phyloP scores from a whole-genome alignment of 495 filamentous ascomycete species.

The Cetradonia linearis region DNA sequence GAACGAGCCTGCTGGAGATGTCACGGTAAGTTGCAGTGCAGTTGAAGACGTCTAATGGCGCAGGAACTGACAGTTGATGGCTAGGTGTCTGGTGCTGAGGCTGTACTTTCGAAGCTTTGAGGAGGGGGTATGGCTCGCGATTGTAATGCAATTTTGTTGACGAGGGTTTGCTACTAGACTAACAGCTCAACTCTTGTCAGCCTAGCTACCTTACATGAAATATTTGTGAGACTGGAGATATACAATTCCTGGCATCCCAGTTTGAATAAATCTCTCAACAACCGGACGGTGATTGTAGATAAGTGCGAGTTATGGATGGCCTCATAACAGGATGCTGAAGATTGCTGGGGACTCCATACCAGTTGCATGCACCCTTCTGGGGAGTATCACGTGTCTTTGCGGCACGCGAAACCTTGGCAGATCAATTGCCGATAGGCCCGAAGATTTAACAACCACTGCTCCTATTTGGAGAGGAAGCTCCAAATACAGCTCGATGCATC shows the following conservation, averaged over 20 bases:
- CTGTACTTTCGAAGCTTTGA: conserved; percentile 57
- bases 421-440: background rate
- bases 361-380: background rate
- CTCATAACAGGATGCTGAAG: background rate
- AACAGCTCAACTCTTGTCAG: background rate
- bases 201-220: background rate
- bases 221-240: background rate
- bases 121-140: background rate
- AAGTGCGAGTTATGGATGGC: background rate
- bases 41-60: conserved; percentile 8
- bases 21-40: conserved; percentile 42
- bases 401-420: background rate
- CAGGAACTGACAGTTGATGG: conserved; percentile 14
- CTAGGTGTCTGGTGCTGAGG: conserved; percentile 64
- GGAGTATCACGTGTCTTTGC: background rate
- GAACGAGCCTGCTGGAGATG: conserved; percentile 60
- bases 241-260: background rate
- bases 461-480: background rate
- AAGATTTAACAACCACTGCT: background rate
- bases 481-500: background rate
- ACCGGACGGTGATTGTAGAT: background rate
- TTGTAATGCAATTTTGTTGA: background rate
- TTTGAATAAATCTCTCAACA: background rate
- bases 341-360: background rate
- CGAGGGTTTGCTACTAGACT: background rate